Evolutionary conservation across 768 basidiomycete species (phyloP), one percentile per base, ranked within the genome.

Genomic region (Pisolithus microcarpus): DNA sequence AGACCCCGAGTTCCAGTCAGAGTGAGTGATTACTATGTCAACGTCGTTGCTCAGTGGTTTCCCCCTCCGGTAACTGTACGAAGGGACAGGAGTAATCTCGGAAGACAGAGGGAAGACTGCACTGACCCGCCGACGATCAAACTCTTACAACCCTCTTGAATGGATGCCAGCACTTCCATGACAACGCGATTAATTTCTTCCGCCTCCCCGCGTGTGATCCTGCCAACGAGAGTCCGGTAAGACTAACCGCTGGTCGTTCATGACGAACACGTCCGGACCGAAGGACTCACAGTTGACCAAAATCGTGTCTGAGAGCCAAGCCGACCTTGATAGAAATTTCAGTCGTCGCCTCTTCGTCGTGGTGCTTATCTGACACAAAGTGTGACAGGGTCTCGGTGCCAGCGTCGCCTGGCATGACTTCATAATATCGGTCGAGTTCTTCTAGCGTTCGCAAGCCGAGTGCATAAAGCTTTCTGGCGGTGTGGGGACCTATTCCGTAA

Each of bases 21-120:
- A 72, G 60, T 93, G 88, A 34, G 84, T 87, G 61, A 95, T 85
- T 1, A 96, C 80, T 50, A 97, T 86, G 60, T 97, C 93, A 28
- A 92, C 82, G 61, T 96, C 93, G 59, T 86, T 89, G 60, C 85
- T 89, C 53, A 81, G 68, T 3, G 69, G 60, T 64, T 95, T 95
- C 1, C 93, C 93, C 50, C 93, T 72, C 26, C 94, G 81, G 67
- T 93, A 90, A 5, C 91, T 92, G 50, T 7, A 19, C 9, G 31
- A 31, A 24, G 23, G 19, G 24, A 15, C 16, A 39, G 21, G 24
- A n/a, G 49, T 9, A 40, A 38, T 38, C 23, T 40, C 34, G 18
- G 18, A 30, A 30, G 13, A 50, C 7, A 31, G 13, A 28, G 39
- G 15, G n/a, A 47, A 48, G 34, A 18, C 19, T 47, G 34, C 8